phyloP scores from a whole-genome alignment of 371 early-diverging fungal species.

The Mucor lusitanicus region DNA sequence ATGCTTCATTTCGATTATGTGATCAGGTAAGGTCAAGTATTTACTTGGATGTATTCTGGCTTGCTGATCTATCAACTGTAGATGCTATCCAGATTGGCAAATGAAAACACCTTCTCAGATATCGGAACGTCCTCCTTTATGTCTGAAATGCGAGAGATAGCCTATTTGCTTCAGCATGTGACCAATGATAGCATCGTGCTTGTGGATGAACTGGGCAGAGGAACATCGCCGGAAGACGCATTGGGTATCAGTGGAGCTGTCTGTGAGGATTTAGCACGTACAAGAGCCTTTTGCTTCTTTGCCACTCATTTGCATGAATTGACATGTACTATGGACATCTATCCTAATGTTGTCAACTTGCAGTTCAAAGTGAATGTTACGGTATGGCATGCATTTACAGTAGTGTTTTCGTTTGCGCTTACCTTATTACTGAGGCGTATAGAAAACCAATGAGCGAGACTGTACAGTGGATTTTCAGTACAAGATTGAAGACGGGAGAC shows the following conservation, averaged over 20 bases:
- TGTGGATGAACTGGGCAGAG: slow-evolving; percentile 97
- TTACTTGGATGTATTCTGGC: too few relatives aligned
- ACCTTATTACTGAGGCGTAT: neutral
- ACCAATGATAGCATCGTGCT: slow-evolving; percentile 76
- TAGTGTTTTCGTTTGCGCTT: neutral
- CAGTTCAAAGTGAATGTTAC: slow-evolving; percentile 49
- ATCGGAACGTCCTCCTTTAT: slow-evolving; percentile 84
- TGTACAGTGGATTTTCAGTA: slow-evolving; percentile 48
- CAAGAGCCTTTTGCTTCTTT: slow-evolving; percentile 66
- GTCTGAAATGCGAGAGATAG: slow-evolving; percentile 90
- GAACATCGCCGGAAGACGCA: slow-evolving; percentile 85
- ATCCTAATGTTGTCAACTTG: slow-evolving; percentile 69
- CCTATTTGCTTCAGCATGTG: slow-evolving; percentile 79
- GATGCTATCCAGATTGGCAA: slow-evolving; percentile 74
- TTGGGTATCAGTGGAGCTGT: slow-evolving; percentile 81
- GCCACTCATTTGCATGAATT: slow-evolving; percentile 75
- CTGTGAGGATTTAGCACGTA: slow-evolving; percentile 69
- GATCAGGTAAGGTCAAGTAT: slow-evolving; percentile 48
- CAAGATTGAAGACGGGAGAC: slow-evolving; percentile 44
- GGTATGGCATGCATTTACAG: neutral
- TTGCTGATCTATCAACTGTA: neutral
- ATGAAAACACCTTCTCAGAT: slow-evolving; percentile 64
- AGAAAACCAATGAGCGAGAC: slow-evolving; percentile 11
- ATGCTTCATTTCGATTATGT: slow-evolving; percentile 78
- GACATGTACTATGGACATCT: slow-evolving; percentile 47